Base-by-base conservation (phyloP, 139 green algal genomes). In the Chlamydomonas schloesseri region DNA sequence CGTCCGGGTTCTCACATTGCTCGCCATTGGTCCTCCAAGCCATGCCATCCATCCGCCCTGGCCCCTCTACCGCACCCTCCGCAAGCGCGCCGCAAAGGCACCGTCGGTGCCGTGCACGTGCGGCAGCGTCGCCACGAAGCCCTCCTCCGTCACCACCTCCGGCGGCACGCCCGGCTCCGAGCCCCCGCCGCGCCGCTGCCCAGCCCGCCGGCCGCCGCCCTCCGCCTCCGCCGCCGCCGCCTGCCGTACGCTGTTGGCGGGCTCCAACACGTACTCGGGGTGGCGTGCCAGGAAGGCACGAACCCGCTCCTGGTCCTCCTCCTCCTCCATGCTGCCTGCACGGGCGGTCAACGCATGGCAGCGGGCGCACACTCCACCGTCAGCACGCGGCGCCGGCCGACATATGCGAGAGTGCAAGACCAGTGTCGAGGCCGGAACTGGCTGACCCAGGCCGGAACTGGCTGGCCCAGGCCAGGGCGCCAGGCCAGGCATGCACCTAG, bases 51-150 rank as follows among this genome's bases (percentile, higher is more conserved):
- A 60, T 60, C 55, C 50, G 14, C n/a, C n/a, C n/a, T n/a, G n/a
- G 50, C 50, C 11, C 14, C 18, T 18, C 75, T 83, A 73, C 60
- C 14, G 42, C 37, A 17, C 2, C 34, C 87, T 55, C 33, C 71
- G n/a, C 71, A 98, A 53, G 23, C 93, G 82, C 17, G 91, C 95
- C 9, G 84, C 97, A 93, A 99, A 99, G 0, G 97, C 95, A 4
- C 97, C 97, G 79, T 99, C 97, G 5, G 93, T 95, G 86, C 87
- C 87, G 83, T 99, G 92, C 55, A 92, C 47, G 58, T 99, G 94
- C 29, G 97, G 97, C 76, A 98, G 81, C 10, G 91, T 95, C n/a
- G 69, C 55, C 64, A 98, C 60, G 68, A 82, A 94, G 0, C 95
- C 94, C 10, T 90, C 83, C 0, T 34, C 18, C 33, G 83, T 92